Conservation (phyloP, 2,329 filamentous ascomycete genomes). For the Ceratocystis smalleyi region DNA sequence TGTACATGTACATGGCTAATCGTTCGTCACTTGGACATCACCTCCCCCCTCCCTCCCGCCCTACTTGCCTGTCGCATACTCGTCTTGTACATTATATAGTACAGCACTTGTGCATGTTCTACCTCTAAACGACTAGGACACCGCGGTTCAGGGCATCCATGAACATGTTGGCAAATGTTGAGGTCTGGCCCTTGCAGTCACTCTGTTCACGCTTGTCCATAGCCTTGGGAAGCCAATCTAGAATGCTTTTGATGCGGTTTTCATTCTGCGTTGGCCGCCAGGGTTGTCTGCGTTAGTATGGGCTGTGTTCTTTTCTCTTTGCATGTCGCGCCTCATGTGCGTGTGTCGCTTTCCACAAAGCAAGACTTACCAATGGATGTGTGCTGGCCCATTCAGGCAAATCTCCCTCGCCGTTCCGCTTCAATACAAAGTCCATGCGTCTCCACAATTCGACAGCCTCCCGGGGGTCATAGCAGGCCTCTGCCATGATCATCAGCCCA, state of each 20-base stretch:
- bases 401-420: conserved; percentile 28
- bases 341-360: not conserved
- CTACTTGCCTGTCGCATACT: too few relatives aligned
- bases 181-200: conserved; percentile 35
- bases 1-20: not conserved
- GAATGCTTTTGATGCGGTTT: conserved; percentile 49
- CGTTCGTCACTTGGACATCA: too few relatives aligned
- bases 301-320: not conserved
- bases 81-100: too few relatives aligned
- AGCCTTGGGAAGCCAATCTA: conserved; percentile 45
- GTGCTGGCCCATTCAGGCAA: conserved; percentile 60
- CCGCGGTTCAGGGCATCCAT: conserved; percentile 28
- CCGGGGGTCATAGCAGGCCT: conserved; percentile 59
- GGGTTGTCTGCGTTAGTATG: not conserved
- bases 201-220: conserved; percentile 38
- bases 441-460: conserved; percentile 52
- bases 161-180: conserved; percentile 38
- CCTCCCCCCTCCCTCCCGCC: too few relatives aligned
- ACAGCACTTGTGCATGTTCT: too few relatives aligned
- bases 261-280: conserved; percentile 32
- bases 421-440: conserved; percentile 42
- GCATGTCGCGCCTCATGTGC: not conserved
- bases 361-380: conserved; percentile 50
- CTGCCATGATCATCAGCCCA: conserved; percentile 67
- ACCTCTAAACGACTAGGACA: conserved; percentile 7